These are phyloP conservation scores for Aspergillus proliferans DNA, from an alignment of 2,329 filamentous ascomycete genomes.

Conservation along the genomic window DNA sequence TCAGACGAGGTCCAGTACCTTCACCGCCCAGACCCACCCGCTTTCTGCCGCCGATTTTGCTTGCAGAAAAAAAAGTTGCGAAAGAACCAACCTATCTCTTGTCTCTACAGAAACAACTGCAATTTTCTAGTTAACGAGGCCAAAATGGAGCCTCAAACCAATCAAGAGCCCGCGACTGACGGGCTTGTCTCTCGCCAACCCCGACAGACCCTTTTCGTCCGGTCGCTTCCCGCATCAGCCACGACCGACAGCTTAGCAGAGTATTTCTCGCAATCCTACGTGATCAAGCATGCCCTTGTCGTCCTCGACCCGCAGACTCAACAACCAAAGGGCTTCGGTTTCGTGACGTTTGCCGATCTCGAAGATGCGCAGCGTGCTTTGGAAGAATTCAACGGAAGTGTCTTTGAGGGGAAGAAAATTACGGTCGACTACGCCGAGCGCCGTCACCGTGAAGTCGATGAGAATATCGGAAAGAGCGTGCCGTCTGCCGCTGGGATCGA, in stretches of 20 bases:
- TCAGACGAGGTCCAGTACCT: not conserved
- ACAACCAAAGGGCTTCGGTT: constrained; percentile 84
- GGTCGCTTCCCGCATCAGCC: constrained; percentile 69
- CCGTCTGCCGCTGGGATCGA: constrained; percentile 32
- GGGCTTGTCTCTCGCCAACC: constrained; percentile 23
- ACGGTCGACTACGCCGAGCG: constrained; percentile 83
- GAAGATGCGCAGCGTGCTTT: constrained; percentile 81
- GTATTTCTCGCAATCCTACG: constrained; percentile 89
- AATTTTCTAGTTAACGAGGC: constrained; percentile 9
- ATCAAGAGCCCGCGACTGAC: constrained; percentile 13
- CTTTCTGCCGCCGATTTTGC: constrained; percentile 34
- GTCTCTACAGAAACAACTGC: constrained; percentile 8
- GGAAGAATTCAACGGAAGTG: constrained; percentile 70
- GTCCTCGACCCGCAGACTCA: constrained; percentile 82
- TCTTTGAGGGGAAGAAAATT: constrained; percentile 73
- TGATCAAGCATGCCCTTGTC: constrained; percentile 92
- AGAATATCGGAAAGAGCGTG: constrained; percentile 40
- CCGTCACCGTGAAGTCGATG: constrained; percentile 62
- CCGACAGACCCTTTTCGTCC: constrained; percentile 76
- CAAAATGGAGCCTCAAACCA: constrained; percentile 17
- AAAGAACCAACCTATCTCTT: not conserved
- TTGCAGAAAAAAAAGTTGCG: constrained; percentile 10
- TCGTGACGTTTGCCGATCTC: constrained; percentile 91
- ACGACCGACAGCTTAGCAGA: constrained; percentile 79
- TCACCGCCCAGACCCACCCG: constrained; percentile 20